Evolutionary conservation across 2,329 filamentous ascomycete genomes (phyloP).

Genomic region (Aspergillus puulaauensis): DNA sequence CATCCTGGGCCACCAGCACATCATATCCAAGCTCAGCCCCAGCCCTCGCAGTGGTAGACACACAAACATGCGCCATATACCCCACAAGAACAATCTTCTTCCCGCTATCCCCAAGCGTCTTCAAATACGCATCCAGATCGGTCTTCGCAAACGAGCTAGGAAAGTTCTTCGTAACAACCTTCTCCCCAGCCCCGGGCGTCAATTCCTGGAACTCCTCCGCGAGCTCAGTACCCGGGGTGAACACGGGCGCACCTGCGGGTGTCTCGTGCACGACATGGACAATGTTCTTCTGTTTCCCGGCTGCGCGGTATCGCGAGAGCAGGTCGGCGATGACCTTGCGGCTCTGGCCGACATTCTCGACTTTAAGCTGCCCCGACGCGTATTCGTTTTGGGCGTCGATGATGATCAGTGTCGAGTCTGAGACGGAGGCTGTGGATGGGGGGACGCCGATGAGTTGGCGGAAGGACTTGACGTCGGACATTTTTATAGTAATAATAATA

Average conservation of each 20-base stretch:
- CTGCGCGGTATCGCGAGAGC: conserved; percentile 60
- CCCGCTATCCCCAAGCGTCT: conserved; percentile 41
- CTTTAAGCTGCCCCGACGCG: conserved; percentile 53
- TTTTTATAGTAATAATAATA: not conserved
- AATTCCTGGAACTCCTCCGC: conserved; percentile 63
- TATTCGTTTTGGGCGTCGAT: conserved; percentile 73
- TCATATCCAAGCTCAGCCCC: conserved; percentile 63
- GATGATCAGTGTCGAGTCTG: conserved; percentile 63
- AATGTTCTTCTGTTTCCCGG: conserved; percentile 47
- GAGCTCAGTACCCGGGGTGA: conserved; percentile 61
- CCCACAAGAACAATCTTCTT: conserved; percentile 40
- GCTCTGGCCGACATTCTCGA: conserved; percentile 53
- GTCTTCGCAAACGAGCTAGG: conserved; percentile 64
- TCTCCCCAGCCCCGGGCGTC: conserved; percentile 54
- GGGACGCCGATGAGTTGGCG: conserved; percentile 55
- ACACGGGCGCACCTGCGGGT: conserved; percentile 66
- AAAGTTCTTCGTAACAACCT: conserved; percentile 57
- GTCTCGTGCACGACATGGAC: conserved; percentile 63
- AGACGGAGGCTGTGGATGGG: conserved; percentile 56
- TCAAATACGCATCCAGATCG: conserved; percentile 56
- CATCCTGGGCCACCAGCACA: conserved; percentile 61
- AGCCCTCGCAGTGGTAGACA: conserved; percentile 63
- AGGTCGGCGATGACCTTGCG: conserved; percentile 58
- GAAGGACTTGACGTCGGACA: conserved; percentile 34
- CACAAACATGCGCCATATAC: conserved; percentile 58